phyloP scores from a whole-genome alignment of 1,284 basidiomycete genomes.

The Puccinia horiana region DNA sequence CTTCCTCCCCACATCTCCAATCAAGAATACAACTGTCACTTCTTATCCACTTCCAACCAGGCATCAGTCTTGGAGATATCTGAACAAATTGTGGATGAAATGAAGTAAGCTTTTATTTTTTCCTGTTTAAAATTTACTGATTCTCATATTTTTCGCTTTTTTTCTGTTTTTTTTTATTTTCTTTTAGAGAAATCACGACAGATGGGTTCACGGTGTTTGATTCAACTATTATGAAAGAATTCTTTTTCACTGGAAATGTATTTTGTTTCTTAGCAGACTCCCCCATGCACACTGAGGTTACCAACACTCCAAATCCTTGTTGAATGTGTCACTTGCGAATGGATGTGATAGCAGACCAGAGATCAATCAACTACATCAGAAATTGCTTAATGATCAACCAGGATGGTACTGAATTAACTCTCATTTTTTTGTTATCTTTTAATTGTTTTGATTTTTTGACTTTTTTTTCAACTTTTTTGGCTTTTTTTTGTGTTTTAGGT shows the following conservation, averaged over 20 bases:
- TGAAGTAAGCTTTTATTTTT: conserved; percentile 13
- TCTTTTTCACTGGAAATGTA: not conserved
- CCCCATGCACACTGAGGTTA: too few species aligned
- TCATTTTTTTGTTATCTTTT: not conserved
- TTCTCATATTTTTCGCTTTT: not conserved
- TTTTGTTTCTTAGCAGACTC: not conserved
- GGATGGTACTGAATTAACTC: not conserved
- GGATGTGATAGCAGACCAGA: not conserved
- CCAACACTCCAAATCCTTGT: conserved; percentile 20
- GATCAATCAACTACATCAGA: not conserved
- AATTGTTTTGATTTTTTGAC: not conserved
- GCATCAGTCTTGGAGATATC: too few species aligned
- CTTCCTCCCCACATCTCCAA: too few species aligned
- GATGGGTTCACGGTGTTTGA: conserved; percentile 11
- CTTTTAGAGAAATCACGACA: not conserved
- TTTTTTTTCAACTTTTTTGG: not conserved
- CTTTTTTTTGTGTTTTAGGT: not conserved
- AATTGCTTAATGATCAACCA: not conserved
- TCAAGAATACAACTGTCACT: too few species aligned
- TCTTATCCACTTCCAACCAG: too few species aligned
- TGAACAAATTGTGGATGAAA: too few species aligned
- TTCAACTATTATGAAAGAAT: not conserved
- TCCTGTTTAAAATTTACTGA: not conserved
- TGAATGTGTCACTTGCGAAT: not conserved
- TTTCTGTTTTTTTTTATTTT: not conserved